Evolutionary conservation across 2,329 filamentous ascomycete genomes (phyloP), one percentile per base, ranked within the genome.

Genomic region (Orbilia javanica): DNA sequence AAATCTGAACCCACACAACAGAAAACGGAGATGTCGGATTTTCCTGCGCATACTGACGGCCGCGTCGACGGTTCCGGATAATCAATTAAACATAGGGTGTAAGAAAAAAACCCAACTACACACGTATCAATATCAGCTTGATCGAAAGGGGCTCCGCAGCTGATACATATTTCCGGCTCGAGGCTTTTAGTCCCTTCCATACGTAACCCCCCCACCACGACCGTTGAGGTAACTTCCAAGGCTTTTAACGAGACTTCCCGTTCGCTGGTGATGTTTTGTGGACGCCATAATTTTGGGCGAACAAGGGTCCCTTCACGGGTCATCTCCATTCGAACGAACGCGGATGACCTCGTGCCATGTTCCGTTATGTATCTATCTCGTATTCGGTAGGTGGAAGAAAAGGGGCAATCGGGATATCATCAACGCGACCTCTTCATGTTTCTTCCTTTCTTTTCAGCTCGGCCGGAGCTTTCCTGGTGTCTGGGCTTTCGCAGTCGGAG

Each of bases 11-110:
- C 11, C 55, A 60, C 29, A 15, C 34, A 65, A 50, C 22, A 66
- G 52, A 64, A 65, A 57, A 48, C 50, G 60, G 60, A 73, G 57
- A 57, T 66, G 69, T 65, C 60, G 69, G 60, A 73, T 65, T 66
- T 65, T 73, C 48, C 34, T 53, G 55, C 67, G 55, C 57, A 65
- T 55, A 64, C 55, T 36, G n/a, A 64, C 27, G 53, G 53, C 20
- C 46, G 36, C 36, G 55, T 71, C 67, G 67, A 71, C 69, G 69
- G 57, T 57, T 65, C 48, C 60, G 69, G 69, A 66, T 48, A 60
- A 73, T 73, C 69, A 66, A 53, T 63, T 22, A 50, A 39, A 48
- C 36, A 4, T 8, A 22, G 20, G 46, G 22, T 13, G 52, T 25
- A 50, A 27, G 36, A 31, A 27, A 36, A 36, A 46, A 69, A 60